Evolutionary conservation across 345 rosid genomes (phyloP).

Genomic region (Mallotus nudiflorus): DNA sequence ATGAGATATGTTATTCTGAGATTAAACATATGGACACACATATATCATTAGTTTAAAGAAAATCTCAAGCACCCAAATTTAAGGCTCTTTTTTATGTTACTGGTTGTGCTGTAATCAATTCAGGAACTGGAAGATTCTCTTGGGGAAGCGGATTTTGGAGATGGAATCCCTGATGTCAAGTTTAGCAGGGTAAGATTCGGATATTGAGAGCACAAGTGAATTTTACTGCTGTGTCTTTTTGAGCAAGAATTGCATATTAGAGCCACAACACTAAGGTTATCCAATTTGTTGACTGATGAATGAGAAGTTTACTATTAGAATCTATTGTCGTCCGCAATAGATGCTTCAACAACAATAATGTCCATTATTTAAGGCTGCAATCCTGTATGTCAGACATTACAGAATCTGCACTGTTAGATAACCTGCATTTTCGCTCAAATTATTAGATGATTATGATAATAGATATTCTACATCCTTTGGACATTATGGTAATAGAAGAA

Average conservation of each 20-base stretch:
- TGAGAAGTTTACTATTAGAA: background rate
- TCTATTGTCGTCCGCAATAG: background rate
- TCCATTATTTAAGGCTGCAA: background rate
- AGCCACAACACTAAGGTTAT: background rate
- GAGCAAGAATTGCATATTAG: constrained; percentile 4
- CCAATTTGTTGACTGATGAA: background rate
- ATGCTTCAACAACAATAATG: background rate
- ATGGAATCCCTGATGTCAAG: constrained; percentile 90
- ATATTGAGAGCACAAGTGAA: constrained; percentile 4
- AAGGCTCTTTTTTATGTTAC: constrained; percentile 14
- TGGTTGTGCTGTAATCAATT: constrained; percentile 26
- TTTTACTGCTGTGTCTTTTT: background rate
- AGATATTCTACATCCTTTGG: background rate
- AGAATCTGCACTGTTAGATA: background rate
- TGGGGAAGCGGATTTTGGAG: constrained; percentile 77
- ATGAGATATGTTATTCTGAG: background rate
- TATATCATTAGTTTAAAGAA: constrained; percentile 2
- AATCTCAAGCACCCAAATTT: constrained; percentile 3
- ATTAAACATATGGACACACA: background rate
- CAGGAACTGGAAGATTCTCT: constrained; percentile 87
- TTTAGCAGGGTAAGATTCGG: constrained; percentile 79
- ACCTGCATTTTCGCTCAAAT: background rate
- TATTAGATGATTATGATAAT: background rate
- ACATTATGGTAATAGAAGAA: constrained; percentile 3
- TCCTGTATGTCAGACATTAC: background rate